Conservation (phyloP, 805 yeast genomes). For the Saccharomyces mikatae region DNA sequence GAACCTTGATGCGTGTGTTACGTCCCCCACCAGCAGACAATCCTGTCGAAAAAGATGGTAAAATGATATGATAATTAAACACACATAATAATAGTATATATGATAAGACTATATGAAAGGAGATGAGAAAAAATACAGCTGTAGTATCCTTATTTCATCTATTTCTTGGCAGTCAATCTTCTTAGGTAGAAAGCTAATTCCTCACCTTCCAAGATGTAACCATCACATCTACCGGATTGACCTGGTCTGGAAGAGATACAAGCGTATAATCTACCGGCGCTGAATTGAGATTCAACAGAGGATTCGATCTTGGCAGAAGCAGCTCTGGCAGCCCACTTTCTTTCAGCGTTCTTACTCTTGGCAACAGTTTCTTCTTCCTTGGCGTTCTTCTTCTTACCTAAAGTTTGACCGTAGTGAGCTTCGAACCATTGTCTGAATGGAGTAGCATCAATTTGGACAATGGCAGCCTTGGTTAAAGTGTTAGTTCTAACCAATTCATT, state of each 20-base stretch:
- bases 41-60: neutral
- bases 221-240: conserved; percentile 99
- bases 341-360: conserved; percentile 73
- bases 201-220: conserved; percentile 99
- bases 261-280: conserved; percentile 98
- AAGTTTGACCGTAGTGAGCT: conserved; percentile 90
- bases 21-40: neutral
- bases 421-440: conserved; percentile 99
- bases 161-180: conserved; percentile 99
- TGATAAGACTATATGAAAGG: neutral
- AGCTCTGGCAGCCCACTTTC: conserved; percentile 92
- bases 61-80: neutral
- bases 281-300: conserved; percentile 92
- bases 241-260: conserved; percentile 99
- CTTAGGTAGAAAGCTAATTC: conserved; percentile 99
- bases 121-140: neutral
- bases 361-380: conserved; percentile 46
- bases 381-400: conserved; percentile 74
- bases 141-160: conserved; percentile 29
- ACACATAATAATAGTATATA: neutral
- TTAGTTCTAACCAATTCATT: conserved; percentile 99
- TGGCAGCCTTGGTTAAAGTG: conserved; percentile 97
- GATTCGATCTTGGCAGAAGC: conserved; percentile 75
- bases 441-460: conserved; percentile 99
- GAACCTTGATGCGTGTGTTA: too few species aligned